Percentiles rank a stretch among this genome's conserved stretches.
Conservation (phyloP, 306 rosid species). For the Dicorynia guianensis region DNA sequence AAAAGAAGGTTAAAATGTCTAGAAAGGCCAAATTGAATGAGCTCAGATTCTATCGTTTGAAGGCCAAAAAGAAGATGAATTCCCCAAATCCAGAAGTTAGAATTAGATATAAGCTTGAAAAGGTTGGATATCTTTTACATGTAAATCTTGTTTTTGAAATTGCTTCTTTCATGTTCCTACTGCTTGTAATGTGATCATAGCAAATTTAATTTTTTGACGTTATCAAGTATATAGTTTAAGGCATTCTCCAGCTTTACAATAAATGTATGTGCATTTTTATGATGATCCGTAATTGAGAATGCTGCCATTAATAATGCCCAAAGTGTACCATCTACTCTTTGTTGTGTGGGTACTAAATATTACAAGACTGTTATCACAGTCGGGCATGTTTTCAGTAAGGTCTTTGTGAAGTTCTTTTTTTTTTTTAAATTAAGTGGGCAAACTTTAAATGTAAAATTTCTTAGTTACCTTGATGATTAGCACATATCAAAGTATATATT, state of each 20-base stretch:
- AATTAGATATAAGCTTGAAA: conserved; percentile 82
- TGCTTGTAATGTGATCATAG: conserved; percentile 6
- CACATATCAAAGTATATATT: background rate
- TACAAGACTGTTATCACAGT: conserved; percentile 12
- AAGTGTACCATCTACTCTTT: background rate
- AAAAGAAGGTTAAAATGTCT: conserved; percentile 59
- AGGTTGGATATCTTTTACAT: conserved; percentile 54
- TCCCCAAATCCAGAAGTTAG: conserved; percentile 94
- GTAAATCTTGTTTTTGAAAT: conserved; percentile 7
- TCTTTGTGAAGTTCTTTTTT: conserved; percentile 6
- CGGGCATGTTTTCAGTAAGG: conserved; percentile 30
- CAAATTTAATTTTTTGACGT: conserved; percentile 23
- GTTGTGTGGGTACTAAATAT: conserved; percentile 11
- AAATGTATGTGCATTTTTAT: background rate
- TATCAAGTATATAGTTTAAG: conserved; percentile 16
- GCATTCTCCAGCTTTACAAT: conserved; percentile 17
- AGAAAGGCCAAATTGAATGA: conserved; percentile 80
- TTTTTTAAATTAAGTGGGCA: background rate
- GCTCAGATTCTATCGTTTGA: conserved; percentile 79
- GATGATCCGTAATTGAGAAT: conserved; percentile 16
- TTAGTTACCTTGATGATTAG: conserved; percentile 14
- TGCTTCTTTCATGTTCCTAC: conserved; percentile 4
- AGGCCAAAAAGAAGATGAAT: conserved; percentile 85
- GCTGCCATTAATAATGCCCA: background rate
- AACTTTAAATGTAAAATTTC: conserved; percentile 21